Evolutionary conservation across 108 stramenopile species (phyloP).

Genomic region (Cyclotella sp.): DNA sequence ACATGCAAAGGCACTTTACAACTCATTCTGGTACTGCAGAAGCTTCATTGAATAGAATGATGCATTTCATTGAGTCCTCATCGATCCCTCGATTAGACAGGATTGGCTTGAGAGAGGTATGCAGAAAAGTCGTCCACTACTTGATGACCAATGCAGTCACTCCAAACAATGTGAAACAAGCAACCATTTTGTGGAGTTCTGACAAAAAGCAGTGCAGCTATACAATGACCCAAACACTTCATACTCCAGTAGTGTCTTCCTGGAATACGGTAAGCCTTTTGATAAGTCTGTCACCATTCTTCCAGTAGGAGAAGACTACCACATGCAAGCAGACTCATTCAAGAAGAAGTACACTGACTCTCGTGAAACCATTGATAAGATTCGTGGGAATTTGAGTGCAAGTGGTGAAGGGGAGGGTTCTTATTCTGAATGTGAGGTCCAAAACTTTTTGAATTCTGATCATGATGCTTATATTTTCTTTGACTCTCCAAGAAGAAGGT

Average conservation of each 20-base stretch:
- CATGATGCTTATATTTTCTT: constrained; percentile 1
- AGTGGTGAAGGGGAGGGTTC: constrained; percentile 9
- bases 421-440: neutral
- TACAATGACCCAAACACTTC: constrained; percentile 3
- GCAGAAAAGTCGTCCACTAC: neutral
- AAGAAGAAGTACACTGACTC: constrained; percentile 1
- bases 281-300: neutral
- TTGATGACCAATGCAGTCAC: neutral
- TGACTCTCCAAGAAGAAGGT: constrained; percentile 4
- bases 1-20: neutral
- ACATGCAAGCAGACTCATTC: constrained; percentile 4
- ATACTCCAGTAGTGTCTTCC: neutral
- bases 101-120: constrained; percentile 8
- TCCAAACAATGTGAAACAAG: constrained; percentile 4
- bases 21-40: neutral
- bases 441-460: no score
- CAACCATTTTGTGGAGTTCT: neutral
- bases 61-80: neutral
- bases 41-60: neutral
- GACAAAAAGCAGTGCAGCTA: neutral
- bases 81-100: neutral
- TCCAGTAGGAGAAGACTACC: constrained; percentile 9
- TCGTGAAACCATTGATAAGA: constrained; percentile 14
- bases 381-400: neutral
- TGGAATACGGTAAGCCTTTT: neutral